These are phyloP conservation scores for Ceratocystis alfenasii DNA, from an alignment of 2,329 filamentous ascomycete genomes.

Conservation along the genomic window DNA sequence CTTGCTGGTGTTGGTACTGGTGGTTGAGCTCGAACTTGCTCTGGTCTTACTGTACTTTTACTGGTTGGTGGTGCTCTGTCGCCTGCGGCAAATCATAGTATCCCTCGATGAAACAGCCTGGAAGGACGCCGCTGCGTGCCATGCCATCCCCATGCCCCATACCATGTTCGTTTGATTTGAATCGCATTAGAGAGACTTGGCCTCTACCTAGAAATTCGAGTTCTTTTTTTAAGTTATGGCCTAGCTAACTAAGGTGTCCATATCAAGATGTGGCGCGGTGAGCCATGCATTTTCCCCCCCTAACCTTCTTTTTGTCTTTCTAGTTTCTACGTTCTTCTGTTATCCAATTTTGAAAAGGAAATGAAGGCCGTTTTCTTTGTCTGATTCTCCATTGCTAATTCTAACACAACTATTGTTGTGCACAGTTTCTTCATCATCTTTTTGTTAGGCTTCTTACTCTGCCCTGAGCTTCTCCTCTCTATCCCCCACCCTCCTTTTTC, in stretches of 20 bases:
- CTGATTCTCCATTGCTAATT: not conserved
- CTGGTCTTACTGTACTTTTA: not conserved
- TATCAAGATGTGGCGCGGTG: slow-evolving; percentile 1
- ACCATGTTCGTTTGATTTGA: not conserved
- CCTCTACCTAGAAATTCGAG: not conserved
- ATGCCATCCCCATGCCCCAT: not conserved
- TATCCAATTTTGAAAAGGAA: not conserved
- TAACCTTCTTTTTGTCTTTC: not conserved
- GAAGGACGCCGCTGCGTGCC: not conserved
- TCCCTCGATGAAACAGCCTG: slow-evolving; percentile 1
- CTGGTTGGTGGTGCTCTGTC: not conserved
- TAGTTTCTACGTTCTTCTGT: not conserved
- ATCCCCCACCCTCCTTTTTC: not conserved
- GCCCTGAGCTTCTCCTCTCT: not conserved
- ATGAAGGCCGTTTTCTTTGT: not conserved
- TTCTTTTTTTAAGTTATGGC: slow-evolving; percentile 5
- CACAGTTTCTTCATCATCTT: not conserved
- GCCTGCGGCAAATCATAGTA: not conserved
- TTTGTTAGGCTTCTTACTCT: not conserved
- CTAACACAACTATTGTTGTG: not conserved
- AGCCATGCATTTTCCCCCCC: not conserved
- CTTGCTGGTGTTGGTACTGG: too few species aligned
- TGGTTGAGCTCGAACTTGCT: too few species aligned
- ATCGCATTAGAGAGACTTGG: not conserved
- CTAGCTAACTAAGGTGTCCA: not conserved